Conservation (phyloP, 2,329 filamentous ascomycete genomes). For the Paraconiothyrium brasiliense region DNA sequence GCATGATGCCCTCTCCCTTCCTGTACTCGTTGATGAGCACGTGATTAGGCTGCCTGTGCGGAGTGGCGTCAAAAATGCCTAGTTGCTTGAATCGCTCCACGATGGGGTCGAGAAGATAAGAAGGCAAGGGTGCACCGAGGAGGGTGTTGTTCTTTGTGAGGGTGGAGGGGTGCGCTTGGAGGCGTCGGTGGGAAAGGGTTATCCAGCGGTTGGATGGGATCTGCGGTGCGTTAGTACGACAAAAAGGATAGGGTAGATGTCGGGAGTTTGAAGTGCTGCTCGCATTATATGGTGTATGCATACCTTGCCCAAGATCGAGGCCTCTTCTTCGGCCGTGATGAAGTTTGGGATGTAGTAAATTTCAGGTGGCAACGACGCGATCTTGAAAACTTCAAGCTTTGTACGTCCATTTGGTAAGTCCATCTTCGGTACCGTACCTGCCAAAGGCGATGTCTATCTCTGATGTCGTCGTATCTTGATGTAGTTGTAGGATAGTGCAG, state of each 20-base stretch:
- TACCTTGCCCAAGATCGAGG: constrained; percentile 75
- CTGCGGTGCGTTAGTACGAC: constrained; percentile 32
- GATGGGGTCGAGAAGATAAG: constrained; percentile 77
- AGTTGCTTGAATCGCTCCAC: constrained; percentile 64
- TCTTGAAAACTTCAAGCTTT: constrained; percentile 38
- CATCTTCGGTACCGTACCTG: not conserved
- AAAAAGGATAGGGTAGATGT: not conserved
- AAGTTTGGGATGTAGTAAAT: constrained; percentile 91
- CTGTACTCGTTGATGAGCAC: constrained; percentile 93
- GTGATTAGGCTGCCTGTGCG: constrained; percentile 84
- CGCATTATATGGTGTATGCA: not conserved
- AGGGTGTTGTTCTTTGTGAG: constrained; percentile 77
- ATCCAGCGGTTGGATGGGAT: constrained; percentile 75
- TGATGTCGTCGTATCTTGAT: not conserved
- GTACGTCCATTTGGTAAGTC: not conserved
- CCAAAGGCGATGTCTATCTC: not conserved
- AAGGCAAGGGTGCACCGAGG: constrained; percentile 75
- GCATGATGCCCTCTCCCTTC: constrained; percentile 92
- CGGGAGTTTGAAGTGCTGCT: not conserved
- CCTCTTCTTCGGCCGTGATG: constrained; percentile 79
- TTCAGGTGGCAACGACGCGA: constrained; percentile 66
- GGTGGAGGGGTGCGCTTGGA: constrained; percentile 90
- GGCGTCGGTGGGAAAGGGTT: constrained; percentile 82
- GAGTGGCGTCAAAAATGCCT: constrained; percentile 68
- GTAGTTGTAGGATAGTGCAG: not conserved